Conservation (phyloP, 768 basidiomycete genomes). For the Trametes cinnabarina region DNA sequence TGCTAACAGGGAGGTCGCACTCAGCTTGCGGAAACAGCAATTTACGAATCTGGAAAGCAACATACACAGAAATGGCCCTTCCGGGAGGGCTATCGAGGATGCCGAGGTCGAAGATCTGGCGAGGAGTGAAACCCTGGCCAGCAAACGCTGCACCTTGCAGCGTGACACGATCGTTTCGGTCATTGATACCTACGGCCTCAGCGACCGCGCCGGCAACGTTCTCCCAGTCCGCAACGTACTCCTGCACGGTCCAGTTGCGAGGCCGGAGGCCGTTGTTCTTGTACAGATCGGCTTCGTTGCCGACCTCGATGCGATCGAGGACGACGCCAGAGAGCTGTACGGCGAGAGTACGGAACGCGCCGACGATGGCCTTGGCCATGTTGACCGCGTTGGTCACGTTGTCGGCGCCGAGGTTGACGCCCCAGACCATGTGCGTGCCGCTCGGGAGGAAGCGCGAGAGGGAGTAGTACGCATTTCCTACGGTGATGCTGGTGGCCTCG, state of each 20-base stretch:
- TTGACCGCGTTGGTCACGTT: conserved; percentile 33
- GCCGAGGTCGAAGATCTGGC: conserved; percentile 52
- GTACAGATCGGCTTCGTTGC: conserved; percentile 37
- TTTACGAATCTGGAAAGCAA: conserved; percentile 1
- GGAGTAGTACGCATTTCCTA: conserved; percentile 56
- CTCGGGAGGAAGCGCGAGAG: conserved; percentile 51
- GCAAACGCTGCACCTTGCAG: conserved; percentile 30
- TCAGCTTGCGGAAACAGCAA: neutral
- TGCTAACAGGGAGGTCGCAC: neutral
- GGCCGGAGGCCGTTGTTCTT: conserved; percentile 30
- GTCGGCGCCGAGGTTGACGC: conserved; percentile 56
- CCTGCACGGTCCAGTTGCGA: conserved; percentile 26
- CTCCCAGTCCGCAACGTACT: conserved; percentile 32
- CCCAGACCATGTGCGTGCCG: conserved; percentile 63
- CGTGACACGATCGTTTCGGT: conserved; percentile 18
- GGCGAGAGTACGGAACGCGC: conserved; percentile 27
- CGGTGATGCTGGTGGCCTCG: conserved; percentile 58
- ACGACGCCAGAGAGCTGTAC: conserved; percentile 28
- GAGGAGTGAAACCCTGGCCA: conserved; percentile 51
- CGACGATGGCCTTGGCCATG: conserved; percentile 30
- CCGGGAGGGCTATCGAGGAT: conserved; percentile 50
- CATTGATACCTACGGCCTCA: conserved; percentile 21
- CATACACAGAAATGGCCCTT: conserved; percentile 51
- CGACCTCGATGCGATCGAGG: conserved; percentile 33
- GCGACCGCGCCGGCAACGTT: conserved; percentile 25